Base-by-base conservation (phyloP, 176 grass and related monocot genomes). In the Zea luxurians region DNA sequence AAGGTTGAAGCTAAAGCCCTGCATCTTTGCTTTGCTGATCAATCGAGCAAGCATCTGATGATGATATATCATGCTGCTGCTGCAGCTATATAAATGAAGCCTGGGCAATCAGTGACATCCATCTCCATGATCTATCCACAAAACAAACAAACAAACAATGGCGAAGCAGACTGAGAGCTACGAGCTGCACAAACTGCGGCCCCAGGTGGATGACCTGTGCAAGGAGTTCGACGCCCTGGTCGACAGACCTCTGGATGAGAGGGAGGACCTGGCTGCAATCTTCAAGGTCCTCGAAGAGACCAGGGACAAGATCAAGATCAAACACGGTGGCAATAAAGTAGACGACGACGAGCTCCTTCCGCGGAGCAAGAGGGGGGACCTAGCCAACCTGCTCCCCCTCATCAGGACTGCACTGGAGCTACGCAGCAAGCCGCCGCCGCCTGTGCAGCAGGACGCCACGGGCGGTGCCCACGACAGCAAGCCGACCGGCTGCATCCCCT, bases 11-110 rank as follows among this genome's bases (percentile, higher is more conserved):
- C 20, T 61, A 34, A 61, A 1, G 21, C 17, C 8, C 6, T 10
- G 80, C 68, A 83, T 83, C 68, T 69, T 0, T 7, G 76, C 86
- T 75, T 88, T 88, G 76, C 81, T 70, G 48, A 13, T 42, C 10
- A 42, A 75, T 4, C 1, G 76, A 84, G 86, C 54, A 84, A 88
- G 70, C 81, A 80, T 84, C 81, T 86, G 71, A n/a, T 8, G 54
- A 55, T 54, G n/a, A 1, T 3, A 9, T 18, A 6, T 7, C 52
- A 55, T 58, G 18, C 57, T 60, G 2, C 15, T n/a, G 5, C 57
- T 60, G 2, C 15, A 7, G 5, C 7, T 21, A 9, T 60, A 60
- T 61, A 61, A 35, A 27, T 1, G 0, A 27, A 21, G 57, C 59
- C 35, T 58, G 17, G 54, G 54, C 54, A 12, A 61, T 10, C 57